A percentile compares a stretch with the other conserved stretches of the same genome.
Conservation (phyloP, 1,284 basidiomycete species). For the Ceratobasidium sp. region DNA sequence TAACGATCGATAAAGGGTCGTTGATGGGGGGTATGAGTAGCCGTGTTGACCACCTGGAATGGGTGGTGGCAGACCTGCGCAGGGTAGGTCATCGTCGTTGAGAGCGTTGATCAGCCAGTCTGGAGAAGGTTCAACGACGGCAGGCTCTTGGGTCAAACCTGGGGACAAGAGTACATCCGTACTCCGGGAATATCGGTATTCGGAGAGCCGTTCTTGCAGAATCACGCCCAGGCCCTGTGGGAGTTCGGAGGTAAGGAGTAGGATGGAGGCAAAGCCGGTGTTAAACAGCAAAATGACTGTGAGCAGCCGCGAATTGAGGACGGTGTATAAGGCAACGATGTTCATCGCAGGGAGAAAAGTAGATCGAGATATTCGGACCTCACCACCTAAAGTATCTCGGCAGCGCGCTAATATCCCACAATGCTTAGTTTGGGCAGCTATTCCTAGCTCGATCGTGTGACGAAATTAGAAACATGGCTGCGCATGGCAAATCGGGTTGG, state of each 20-base stretch:
- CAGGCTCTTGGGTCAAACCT: constrained; percentile 3
- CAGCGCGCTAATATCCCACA: background rate
- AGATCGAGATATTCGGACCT: background rate
- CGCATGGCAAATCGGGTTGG: constrained; percentile 11
- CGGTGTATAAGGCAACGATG: background rate
- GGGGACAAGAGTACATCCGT: background rate
- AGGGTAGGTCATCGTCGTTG: constrained; percentile 33
- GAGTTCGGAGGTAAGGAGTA: constrained; percentile 24
- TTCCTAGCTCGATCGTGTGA: constrained; percentile 41
- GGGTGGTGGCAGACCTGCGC: constrained; percentile 17
- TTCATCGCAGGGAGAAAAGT: constrained; percentile 22
- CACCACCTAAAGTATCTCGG: background rate
- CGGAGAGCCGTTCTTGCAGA: constrained; percentile 12
- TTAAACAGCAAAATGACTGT: constrained; percentile 22
- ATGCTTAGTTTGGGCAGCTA: constrained; percentile 17
- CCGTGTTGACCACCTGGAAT: background rate
- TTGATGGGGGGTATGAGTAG: constrained; percentile 32
- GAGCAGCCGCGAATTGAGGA: constrained; percentile 29
- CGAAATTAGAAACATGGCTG: constrained; percentile 33
- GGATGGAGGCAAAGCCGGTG: constrained; percentile 6
- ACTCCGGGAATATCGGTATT: background rate
- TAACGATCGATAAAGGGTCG: background rate
- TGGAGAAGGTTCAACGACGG: constrained; percentile 22
- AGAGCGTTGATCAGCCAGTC: constrained; percentile 32
- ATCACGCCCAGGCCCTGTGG: constrained; percentile 14